phyloP scores from a whole-genome alignment of 2,329 filamentous ascomycete species.

The Pseudopithomyces chartarum region DNA sequence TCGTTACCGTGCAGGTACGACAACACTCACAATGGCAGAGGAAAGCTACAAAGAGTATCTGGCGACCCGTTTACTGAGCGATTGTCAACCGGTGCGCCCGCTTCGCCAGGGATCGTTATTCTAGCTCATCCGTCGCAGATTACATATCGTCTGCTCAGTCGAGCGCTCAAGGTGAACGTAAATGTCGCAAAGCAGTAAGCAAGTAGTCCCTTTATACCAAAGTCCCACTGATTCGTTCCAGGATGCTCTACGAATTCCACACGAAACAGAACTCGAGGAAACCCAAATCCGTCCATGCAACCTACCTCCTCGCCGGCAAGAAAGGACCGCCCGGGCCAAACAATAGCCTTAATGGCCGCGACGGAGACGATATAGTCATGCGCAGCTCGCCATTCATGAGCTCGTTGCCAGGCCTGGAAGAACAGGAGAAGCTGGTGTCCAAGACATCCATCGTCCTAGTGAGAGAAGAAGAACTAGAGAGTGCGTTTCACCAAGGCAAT shows the following conservation, averaged over 20 bases:
- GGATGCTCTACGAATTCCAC: conserved; percentile 88
- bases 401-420: conserved; percentile 61
- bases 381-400: conserved; percentile 70
- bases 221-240: conserved; percentile 46
- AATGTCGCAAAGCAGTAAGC: conserved; percentile 86
- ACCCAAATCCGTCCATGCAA: conserved; percentile 79
- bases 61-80: conserved; percentile 75
- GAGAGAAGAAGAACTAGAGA: conserved; percentile 72
- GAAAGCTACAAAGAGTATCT: conserved; percentile 72
- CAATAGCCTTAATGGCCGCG: conserved; percentile 47
- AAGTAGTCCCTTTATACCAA: background rate
- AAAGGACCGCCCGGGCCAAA: conserved; percentile 49
- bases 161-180: conserved; percentile 81
- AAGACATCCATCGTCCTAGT: conserved; percentile 69
- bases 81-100: conserved; percentile 68
- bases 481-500: conserved; percentile 47
- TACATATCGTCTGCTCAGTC: conserved; percentile 83
- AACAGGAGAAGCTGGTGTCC: conserved; percentile 55
- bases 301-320: conserved; percentile 82
- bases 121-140: conserved; percentile 59
- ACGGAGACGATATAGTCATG: conserved; percentile 71
- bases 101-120: background rate
- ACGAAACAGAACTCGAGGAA: conserved; percentile 75
- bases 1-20: background rate
- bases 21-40: conserved; percentile 50